These are phyloP conservation scores for Sabuloglossum arenarium DNA, from an alignment of 495 filamentous ascomycete genomes.

Conservation along the genomic window DNA sequence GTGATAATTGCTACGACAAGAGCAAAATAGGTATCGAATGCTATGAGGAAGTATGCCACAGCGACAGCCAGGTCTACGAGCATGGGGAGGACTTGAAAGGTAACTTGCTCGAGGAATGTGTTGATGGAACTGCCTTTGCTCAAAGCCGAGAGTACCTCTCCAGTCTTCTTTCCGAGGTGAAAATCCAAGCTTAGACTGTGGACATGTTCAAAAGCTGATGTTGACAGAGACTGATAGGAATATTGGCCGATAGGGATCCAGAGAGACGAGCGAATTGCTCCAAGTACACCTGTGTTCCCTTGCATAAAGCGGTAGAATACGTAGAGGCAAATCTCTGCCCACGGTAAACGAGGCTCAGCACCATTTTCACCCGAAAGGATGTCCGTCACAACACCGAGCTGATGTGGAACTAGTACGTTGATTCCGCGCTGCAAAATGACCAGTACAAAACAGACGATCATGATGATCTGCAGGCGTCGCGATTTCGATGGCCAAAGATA, in stretches of 20 bases:
- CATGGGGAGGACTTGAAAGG: slow-evolving; percentile 91
- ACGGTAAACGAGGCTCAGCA: slow-evolving; percentile 31
- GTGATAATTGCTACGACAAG: slow-evolving; percentile 76
- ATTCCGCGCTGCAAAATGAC: slow-evolving; percentile 56
- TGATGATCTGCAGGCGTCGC: slow-evolving; percentile 43
- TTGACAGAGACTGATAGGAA: slow-evolving; percentile 84
- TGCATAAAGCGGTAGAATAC: slow-evolving; percentile 71
- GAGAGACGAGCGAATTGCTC: slow-evolving; percentile 56
- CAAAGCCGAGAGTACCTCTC: slow-evolving; percentile 82
- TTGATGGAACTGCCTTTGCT: slow-evolving; percentile 96
- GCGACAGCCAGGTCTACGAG: slow-evolving; percentile 75
- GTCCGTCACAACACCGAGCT: slow-evolving; percentile 53
- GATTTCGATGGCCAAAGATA: slow-evolving; percentile 85
- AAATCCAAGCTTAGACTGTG: slow-evolving; percentile 90
- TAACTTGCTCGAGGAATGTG: slow-evolving; percentile 85
- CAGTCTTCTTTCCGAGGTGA: slow-evolving; percentile 89
- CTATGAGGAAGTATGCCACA: slow-evolving; percentile 61
- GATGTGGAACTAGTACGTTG: slow-evolving; percentile 61
- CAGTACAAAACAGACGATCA: slow-evolving; percentile 60
- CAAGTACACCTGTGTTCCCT: slow-evolving; percentile 68
- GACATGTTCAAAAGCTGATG: slow-evolving; percentile 91
- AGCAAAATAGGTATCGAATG: slow-evolving; percentile 79
- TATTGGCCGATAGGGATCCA: slow-evolving; percentile 97
- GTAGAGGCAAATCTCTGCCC: slow-evolving; percentile 53
- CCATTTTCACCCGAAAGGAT: slow-evolving; percentile 33